phyloP scores from a whole-genome alignment of 768 basidiomycete genomes.

The Tephrocybe rancida region DNA sequence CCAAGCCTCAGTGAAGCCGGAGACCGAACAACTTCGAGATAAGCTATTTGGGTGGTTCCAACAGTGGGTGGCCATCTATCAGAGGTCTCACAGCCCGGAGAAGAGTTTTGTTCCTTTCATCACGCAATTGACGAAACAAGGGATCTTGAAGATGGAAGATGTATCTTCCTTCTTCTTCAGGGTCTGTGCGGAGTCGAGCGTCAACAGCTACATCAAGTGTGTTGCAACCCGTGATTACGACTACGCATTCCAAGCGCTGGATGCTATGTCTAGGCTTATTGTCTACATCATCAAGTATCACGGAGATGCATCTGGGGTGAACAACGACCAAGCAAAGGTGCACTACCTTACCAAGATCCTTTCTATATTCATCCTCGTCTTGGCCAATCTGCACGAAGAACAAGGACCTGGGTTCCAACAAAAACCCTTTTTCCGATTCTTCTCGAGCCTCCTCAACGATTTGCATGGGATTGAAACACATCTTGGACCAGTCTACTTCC shows the following conservation, averaged over 20 bases:
- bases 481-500: conserved; percentile 89
- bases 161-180: conserved; percentile 98
- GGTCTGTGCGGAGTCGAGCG: conserved; percentile 93
- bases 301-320: conserved; percentile 90
- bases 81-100: conserved; percentile 87
- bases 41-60: conserved; percentile 83
- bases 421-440: conserved; percentile 98
- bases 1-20: conserved; percentile 61
- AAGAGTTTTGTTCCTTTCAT: conserved; percentile 96
- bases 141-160: conserved; percentile 94
- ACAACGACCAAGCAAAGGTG: conserved; percentile 94
- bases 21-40: conserved; percentile 74
- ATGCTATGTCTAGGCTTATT: conserved; percentile 93
- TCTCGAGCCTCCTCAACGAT: conserved; percentile 94
- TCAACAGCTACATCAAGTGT: conserved; percentile 84
- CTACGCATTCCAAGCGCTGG: conserved; percentile 88
- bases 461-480: conserved; percentile 83
- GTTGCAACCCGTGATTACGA: conserved; percentile 71
- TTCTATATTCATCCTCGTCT: conserved; percentile 94
- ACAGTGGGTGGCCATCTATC: conserved; percentile 96
- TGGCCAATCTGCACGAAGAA: conserved; percentile 95
- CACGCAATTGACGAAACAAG: conserved; percentile 95
- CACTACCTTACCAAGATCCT: conserved; percentile 97
- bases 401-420: conserved; percentile 91
- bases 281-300: conserved; percentile 99